phyloP scores from a whole-genome alignment of 371 early-diverging fungal species.

The Coemansia sp. region DNA sequence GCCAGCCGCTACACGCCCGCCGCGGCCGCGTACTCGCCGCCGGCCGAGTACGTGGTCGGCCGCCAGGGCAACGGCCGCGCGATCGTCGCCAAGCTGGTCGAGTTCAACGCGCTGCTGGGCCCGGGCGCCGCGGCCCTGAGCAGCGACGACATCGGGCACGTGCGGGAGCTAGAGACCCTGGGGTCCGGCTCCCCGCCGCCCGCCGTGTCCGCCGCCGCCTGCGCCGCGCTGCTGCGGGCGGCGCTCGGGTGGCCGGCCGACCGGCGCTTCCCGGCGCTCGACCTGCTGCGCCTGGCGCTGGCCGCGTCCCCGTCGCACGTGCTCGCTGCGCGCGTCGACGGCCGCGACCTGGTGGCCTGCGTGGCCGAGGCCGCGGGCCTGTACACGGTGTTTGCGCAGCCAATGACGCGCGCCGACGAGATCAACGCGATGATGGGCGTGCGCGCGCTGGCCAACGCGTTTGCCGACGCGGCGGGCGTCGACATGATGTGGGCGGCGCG shows the following conservation, averaged over 20 bases:
- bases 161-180: constrained; percentile 28
- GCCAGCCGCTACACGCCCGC: constrained; percentile 46
- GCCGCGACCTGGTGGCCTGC: constrained; percentile 46
- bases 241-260: constrained; percentile 46
- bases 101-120: constrained; percentile 58
- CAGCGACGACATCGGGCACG: constrained; percentile 44
- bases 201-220: constrained; percentile 4
- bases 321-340: constrained; percentile 1
- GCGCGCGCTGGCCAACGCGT: constrained; percentile 64
- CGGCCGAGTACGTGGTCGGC: constrained; percentile 58
- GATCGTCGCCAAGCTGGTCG: constrained; percentile 68
- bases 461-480: constrained; percentile 53
- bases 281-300: constrained; percentile 73
- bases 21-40: constrained; percentile 25
- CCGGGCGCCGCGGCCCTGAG: constrained; percentile 25
- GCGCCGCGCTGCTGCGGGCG: constrained; percentile 4
- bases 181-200: background rate
- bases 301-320: constrained; percentile 53
- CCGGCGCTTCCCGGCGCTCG: constrained; percentile 81
- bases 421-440: constrained; percentile 70
- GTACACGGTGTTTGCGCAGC: background rate
- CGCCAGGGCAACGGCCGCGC: constrained; percentile 72
- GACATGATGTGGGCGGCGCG: constrained; percentile 49
- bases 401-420: constrained; percentile 36
- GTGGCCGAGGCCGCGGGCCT: constrained; percentile 43